Percentiles rank a stretch among this genome's conserved stretches.
Evolutionary conservation across 1,284 basidiomycete species (phyloP).

Genomic region (Xerocomus minutiporus): DNA sequence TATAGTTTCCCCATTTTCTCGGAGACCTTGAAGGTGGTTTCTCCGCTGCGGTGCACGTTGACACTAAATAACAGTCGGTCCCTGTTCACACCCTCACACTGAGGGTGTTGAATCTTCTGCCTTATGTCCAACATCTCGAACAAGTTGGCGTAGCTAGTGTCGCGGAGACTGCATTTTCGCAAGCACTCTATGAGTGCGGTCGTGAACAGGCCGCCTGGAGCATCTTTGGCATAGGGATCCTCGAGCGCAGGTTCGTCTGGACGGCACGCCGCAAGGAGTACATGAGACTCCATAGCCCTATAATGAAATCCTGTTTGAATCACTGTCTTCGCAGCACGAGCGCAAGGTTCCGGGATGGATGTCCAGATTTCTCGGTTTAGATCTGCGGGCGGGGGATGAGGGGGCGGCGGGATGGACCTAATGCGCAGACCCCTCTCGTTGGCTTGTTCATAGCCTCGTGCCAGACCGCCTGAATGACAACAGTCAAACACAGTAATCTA

Average conservation of each 20-base stretch:
- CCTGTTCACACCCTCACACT: conserved; percentile 20
- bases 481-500: conserved; percentile 20
- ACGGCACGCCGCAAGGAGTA: conserved; percentile 24
- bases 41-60: conserved; percentile 12
- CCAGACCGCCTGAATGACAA: conserved; percentile 23
- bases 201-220: conserved; percentile 21
- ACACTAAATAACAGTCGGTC: conserved; percentile 23
- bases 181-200: conserved; percentile 20
- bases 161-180: conserved; percentile 6
- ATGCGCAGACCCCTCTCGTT: background rate
- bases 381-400: conserved; percentile 12
- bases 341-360: background rate
- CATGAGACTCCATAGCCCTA: conserved; percentile 19
- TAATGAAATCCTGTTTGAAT: conserved; percentile 13
- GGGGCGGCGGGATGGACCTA: conserved; percentile 12
- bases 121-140: conserved; percentile 15
- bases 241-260: conserved; percentile 15
- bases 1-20: conserved; percentile 1
- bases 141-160: conserved; percentile 17
- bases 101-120: conserved; percentile 14
- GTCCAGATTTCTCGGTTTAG: conserved; percentile 14
- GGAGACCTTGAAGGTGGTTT: conserved; percentile 18
- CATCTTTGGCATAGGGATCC: conserved; percentile 2
- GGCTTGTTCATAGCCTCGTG: conserved; percentile 2
- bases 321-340: conserved; percentile 10